These are phyloP conservation scores for Pichia scutulata DNA, from an alignment of 805 yeast genomes.

Conservation along the genomic window DNA sequence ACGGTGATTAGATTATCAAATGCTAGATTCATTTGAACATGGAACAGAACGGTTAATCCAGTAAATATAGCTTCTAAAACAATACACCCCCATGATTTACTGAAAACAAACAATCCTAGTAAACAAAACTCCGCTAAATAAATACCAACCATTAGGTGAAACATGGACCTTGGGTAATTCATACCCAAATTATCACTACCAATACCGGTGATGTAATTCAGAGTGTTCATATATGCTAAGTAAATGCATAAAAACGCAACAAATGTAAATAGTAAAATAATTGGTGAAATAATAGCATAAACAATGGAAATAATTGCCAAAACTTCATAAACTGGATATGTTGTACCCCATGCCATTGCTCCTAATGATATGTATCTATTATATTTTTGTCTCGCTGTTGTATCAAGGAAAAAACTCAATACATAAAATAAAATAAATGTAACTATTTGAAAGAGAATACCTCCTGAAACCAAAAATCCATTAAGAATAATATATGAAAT, in stretches of 20 bases:
- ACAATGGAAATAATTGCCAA: conserved; percentile 63
- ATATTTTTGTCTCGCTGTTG: conserved; percentile 62
- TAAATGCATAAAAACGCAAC: conserved; percentile 65
- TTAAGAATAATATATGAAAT: conserved; percentile 62
- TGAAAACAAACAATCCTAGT: conserved; percentile 79
- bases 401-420: conserved; percentile 49
- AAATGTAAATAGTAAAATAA: conserved; percentile 67
- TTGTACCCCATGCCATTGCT: conserved; percentile 61
- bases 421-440: conserved; percentile 52
- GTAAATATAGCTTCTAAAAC: conserved; percentile 64
- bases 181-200: conserved; percentile 71
- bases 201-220: conserved; percentile 61
- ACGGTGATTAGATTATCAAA: conserved; percentile 52
- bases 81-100: conserved; percentile 93
- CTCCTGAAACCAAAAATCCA: conserved; percentile 60
- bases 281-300: conserved; percentile 71
- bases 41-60: conserved; percentile 60
- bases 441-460: conserved; percentile 55
- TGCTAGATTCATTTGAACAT: conserved; percentile 54
- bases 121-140: conserved; percentile 84
- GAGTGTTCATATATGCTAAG: conserved; percentile 71
- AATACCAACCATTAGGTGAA: conserved; percentile 82
- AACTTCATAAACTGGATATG: conserved; percentile 68
- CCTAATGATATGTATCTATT: conserved; percentile 48
- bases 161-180: conserved; percentile 81